phyloP scores from a whole-genome alignment of 2,329 filamentous ascomycete genomes.

The Fusarium sterilihyphosum region DNA sequence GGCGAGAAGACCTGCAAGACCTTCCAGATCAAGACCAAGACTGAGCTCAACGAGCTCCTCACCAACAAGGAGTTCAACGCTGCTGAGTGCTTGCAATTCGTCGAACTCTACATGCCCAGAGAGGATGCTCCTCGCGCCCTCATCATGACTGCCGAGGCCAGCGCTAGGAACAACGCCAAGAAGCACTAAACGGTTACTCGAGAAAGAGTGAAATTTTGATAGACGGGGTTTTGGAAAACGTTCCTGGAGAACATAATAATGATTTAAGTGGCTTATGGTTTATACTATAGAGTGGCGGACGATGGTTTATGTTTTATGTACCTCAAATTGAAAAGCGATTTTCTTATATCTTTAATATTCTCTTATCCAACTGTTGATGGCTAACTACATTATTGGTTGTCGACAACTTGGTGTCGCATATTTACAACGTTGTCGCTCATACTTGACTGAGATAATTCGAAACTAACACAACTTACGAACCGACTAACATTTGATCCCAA shows the following conservation, averaged over 20 bases:
- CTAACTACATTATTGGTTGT: background rate
- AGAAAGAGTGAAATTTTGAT: slow-evolving; percentile 4
- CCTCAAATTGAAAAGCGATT: slow-evolving; percentile 37
- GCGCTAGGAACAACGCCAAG: slow-evolving; percentile 73
- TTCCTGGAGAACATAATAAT: slow-evolving; percentile 38
- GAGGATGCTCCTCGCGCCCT: slow-evolving; percentile 79
- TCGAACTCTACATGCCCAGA: slow-evolving; percentile 83
- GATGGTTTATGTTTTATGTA: slow-evolving; percentile 20
- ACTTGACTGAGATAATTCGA: background rate
- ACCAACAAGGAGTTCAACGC: slow-evolving; percentile 70
- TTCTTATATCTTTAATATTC: slow-evolving; percentile 9
- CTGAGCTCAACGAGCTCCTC: slow-evolving; percentile 74
- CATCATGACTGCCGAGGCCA: slow-evolving; percentile 75
- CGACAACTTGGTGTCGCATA: background rate
- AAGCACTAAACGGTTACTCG: slow-evolving; percentile 38
- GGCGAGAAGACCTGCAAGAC: slow-evolving; percentile 68
- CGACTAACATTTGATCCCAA: too few relatives aligned
- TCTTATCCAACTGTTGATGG: background rate
- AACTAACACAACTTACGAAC: background rate
- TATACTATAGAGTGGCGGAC: slow-evolving; percentile 27
- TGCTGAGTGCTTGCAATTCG: slow-evolving; percentile 69
- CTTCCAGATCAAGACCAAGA: slow-evolving; percentile 74
- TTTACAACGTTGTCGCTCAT: background rate
- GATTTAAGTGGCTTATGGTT: slow-evolving; percentile 29
- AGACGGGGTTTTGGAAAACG: slow-evolving; percentile 11